Evolutionary conservation across 257 asterid species (phyloP), one percentile per base, ranked within the genome.

Genomic region (Asclepias syriaca): DNA sequence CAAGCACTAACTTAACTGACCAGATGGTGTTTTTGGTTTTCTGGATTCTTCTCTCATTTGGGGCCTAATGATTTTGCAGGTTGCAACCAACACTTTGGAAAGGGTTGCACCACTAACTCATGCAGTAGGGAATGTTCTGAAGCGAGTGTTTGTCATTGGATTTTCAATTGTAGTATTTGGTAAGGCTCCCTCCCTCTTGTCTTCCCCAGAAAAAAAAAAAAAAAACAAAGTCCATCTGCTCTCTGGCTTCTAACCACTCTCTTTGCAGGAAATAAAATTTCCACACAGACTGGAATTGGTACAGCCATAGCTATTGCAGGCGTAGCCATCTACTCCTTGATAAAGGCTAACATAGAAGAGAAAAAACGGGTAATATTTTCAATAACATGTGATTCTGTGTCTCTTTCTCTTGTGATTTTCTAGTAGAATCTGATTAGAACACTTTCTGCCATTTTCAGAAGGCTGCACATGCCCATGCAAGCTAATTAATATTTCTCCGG

Each of bases 261-360:
- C 37, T 13, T 69, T 60, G 74, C 85, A 85, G 90, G 91, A 43
- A 86, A 86, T 74, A 82, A 57, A 72, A 86, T 86, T 76, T 86
- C 91, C 29, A 86, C 87, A 48, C 91, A 86, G 72, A 86, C 91
- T 69, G 91, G 87, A 51, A 84, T 84, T 73, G 91, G 91, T 16
- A 86, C 86, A 32, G 88, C 83, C 67, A 78, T 86, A 78, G 91
- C 91, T 27, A 86, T 86, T 71, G 91, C 87, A 53, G 91, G 91
- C 0, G 91, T 86, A 65, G 86, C 91, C 57, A 81, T 84, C 75
- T 86, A 84, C 74, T 86, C 91, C 22, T 81, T 86, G 51, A 82
- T 84, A 66, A 84, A 86, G 81, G 91, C 91, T 51, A 86, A 84
- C 83, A 80, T 84, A 53, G 89, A 84, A 78, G 89, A 84, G 72